These are phyloP conservation scores for Paradendryphiella salina DNA, from an alignment of 2,329 filamentous ascomycete genomes.

Conservation along the genomic window DNA sequence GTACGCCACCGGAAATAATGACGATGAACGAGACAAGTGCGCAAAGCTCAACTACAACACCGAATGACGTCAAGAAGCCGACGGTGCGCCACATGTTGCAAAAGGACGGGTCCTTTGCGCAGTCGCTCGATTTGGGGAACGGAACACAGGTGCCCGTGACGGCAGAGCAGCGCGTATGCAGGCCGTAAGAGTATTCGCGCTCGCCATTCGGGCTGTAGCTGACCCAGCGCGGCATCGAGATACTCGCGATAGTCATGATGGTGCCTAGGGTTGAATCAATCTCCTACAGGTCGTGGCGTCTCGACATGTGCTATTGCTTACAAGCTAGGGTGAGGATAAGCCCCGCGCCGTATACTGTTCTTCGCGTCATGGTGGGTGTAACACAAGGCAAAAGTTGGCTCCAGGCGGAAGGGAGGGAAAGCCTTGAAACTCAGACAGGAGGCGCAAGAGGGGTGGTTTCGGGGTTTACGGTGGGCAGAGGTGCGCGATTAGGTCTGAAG, in stretches of 20 bases:
- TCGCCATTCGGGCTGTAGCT: constrained; percentile 56
- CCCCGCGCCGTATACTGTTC: constrained; percentile 54
- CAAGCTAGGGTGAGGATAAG: constrained; percentile 53
- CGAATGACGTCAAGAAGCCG: constrained; percentile 84
- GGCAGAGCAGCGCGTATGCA: constrained; percentile 79
- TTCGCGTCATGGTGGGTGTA: constrained; percentile 51
- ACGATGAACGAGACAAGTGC: constrained; percentile 78
- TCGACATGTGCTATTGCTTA: constrained; percentile 22
- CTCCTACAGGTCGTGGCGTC: background rate
- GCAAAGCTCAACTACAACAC: constrained; percentile 78
- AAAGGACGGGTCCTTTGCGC: constrained; percentile 70
- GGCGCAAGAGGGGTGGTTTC: constrained; percentile 11
- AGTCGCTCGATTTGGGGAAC: constrained; percentile 71
- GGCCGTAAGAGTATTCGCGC: constrained; percentile 62
- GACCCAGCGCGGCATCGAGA: constrained; percentile 72
- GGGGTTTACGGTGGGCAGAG: constrained; percentile 4
- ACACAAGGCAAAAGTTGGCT: background rate
- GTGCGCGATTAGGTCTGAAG: constrained; percentile 3
- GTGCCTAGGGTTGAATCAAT: constrained; percentile 58
- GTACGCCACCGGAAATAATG: constrained; percentile 76
- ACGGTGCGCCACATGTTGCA: constrained; percentile 90
- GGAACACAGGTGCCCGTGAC: constrained; percentile 64
- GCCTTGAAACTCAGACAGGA: background rate
- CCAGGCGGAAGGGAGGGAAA: background rate
- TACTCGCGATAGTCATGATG: constrained; percentile 70